Percentiles rank a stretch among this genome's conserved stretches.
phyloP scores from a whole-genome alignment of 2,329 filamentous ascomycete genomes.

The Monosporascus sp. region DNA sequence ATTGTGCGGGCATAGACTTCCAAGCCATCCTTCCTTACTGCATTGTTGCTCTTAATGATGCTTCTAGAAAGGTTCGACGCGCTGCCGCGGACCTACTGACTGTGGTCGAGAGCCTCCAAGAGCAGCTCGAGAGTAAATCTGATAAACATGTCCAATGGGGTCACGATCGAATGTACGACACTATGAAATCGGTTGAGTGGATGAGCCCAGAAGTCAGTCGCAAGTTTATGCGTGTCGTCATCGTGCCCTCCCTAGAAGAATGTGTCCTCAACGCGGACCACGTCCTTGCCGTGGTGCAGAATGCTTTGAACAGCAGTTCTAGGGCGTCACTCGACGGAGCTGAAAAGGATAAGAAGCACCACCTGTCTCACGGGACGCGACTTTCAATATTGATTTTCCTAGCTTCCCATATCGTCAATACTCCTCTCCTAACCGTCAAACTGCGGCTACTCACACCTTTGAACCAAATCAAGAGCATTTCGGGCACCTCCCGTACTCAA shows the following conservation, averaged over 20 bases:
- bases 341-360: conserved; percentile 45
- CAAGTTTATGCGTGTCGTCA: conserved; percentile 57
- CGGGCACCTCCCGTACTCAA: conserved; percentile 63
- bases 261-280: conserved; percentile 74
- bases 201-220: conserved; percentile 52
- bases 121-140: conserved; percentile 25
- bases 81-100: conserved; percentile 65
- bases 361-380: conserved; percentile 55
- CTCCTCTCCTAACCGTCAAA: conserved; percentile 66
- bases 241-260: conserved; percentile 78
- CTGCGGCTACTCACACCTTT: conserved; percentile 65
- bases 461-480: conserved; percentile 67
- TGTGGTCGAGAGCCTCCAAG: conserved; percentile 47
- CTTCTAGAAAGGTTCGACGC: conserved; percentile 68
- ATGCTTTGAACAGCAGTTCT: conserved; percentile 48
- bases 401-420: conserved; percentile 63
- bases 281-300: conserved; percentile 58
- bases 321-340: conserved; percentile 17
- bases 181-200: conserved; percentile 46
- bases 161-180: conserved; percentile 59
- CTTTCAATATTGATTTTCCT: conserved; percentile 65
- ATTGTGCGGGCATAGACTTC: conserved; percentile 53
- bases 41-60: conserved; percentile 67
- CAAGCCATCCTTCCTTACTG: conserved; percentile 81
- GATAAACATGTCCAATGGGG: conserved; percentile 53